These are phyloP conservation scores for Astraeus odoratus DNA, from an alignment of 768 basidiomycete species.

Conservation along the genomic window DNA sequence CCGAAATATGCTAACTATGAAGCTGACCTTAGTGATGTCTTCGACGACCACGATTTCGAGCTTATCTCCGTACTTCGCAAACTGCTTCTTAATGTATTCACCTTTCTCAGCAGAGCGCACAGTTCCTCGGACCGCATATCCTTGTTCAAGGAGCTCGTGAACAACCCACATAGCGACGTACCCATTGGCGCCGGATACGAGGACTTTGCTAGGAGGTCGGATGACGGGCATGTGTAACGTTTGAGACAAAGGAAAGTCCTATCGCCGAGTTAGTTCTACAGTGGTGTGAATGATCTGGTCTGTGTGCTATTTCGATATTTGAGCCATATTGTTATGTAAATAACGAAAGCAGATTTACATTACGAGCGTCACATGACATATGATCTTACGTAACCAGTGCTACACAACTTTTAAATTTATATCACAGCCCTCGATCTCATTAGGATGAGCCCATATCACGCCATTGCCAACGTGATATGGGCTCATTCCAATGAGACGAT, in stretches of 20 bases:
- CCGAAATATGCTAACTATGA: background rate
- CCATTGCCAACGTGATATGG: too few relatives aligned
- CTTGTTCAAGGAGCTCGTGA: conserved; percentile 47
- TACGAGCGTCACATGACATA: too few relatives aligned
- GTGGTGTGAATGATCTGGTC: too few relatives aligned
- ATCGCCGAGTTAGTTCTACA: too few relatives aligned
- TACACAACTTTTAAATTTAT: too few relatives aligned
- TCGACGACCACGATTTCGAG: conserved; percentile 63
- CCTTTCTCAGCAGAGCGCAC: conserved; percentile 61
- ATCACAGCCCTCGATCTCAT: too few relatives aligned
- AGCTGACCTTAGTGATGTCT: conserved; percentile 52
- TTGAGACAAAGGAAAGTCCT: background rate
- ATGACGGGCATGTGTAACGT: conserved; percentile 17
- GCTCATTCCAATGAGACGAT: too few relatives aligned
- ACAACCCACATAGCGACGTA: conserved; percentile 49
- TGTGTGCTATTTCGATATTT: too few relatives aligned
- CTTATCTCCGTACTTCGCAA: conserved; percentile 46
- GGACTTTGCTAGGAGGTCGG: conserved; percentile 20
- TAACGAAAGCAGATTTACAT: too few relatives aligned
- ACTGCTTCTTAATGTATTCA: conserved; percentile 45
- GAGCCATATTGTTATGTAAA: too few relatives aligned
- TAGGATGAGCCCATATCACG: too few relatives aligned
- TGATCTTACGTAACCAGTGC: too few relatives aligned
- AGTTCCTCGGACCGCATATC: conserved; percentile 59
- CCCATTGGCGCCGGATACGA: conserved; percentile 24